These are phyloP conservation scores for Paraphaeosphaeria minitans DNA, from an alignment of 2,329 filamentous ascomycete genomes.

Conservation along the genomic window DNA sequence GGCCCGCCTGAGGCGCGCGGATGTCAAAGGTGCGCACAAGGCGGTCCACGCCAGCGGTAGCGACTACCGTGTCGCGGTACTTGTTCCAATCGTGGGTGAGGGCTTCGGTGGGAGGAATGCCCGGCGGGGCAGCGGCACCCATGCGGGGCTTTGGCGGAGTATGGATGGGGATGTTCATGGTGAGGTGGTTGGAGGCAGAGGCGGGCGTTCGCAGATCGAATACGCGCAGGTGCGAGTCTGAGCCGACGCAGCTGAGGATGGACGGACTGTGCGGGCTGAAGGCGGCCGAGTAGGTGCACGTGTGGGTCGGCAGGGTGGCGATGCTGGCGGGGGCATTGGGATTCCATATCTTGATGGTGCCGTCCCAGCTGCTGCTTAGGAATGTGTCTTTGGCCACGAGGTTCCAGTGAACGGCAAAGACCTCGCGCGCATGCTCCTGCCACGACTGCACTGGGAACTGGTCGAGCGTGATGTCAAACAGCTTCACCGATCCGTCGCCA, in stretches of 20 bases:
- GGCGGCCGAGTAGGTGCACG: constrained; percentile 90
- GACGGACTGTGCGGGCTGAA: constrained; percentile 89
- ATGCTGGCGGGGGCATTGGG: constrained; percentile 76
- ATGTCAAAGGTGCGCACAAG: constrained; percentile 90
- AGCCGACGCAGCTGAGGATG: constrained; percentile 83
- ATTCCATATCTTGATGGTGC: constrained; percentile 94
- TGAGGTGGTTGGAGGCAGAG: constrained; percentile 85
- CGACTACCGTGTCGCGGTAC: constrained; percentile 83
- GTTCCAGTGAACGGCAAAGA: constrained; percentile 93
- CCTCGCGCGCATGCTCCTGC: constrained; percentile 90
- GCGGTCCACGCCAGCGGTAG: constrained; percentile 87
- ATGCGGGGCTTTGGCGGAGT: constrained; percentile 62
- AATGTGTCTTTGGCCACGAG: constrained; percentile 89
- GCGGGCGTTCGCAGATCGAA: constrained; percentile 90
- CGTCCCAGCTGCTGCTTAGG: constrained; percentile 92
- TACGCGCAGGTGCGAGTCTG: constrained; percentile 85
- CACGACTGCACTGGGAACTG: constrained; percentile 91
- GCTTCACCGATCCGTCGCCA: constrained; percentile 91
- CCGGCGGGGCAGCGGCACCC: constrained; percentile 47
- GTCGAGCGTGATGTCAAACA: constrained; percentile 82
- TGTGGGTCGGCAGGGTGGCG: constrained; percentile 85
- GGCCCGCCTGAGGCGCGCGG: constrained; percentile 73
- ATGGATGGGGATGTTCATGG: constrained; percentile 82
- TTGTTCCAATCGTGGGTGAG: constrained; percentile 99
- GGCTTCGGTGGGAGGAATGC: constrained; percentile 73